phyloP scores from a whole-genome alignment of 2,329 filamentous ascomycete species.

The Xylaria arbuscula region DNA sequence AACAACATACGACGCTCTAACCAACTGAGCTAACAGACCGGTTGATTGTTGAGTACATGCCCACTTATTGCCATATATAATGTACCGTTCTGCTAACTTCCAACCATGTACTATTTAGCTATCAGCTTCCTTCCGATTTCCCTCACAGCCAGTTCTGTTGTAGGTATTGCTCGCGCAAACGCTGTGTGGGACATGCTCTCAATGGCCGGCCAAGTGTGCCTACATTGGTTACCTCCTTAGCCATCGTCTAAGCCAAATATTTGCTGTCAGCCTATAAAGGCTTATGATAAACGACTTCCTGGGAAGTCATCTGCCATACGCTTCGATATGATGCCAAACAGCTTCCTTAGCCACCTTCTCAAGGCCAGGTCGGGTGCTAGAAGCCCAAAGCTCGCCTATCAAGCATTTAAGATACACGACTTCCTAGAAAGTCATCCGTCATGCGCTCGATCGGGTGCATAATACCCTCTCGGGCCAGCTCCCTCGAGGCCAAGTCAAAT shows the following conservation, averaged over 20 bases:
- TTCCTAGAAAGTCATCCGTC: neutral
- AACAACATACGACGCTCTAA: neutral
- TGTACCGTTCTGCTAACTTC: neutral
- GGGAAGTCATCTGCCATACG: slow-evolving; percentile 16
- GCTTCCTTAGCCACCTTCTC: slow-evolving; percentile 13
- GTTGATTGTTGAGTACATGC: slow-evolving; percentile 2
- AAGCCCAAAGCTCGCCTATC: slow-evolving; percentile 14
- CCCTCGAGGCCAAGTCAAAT: slow-evolving; percentile 22
- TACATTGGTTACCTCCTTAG: neutral
- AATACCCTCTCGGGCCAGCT: slow-evolving; percentile 21
- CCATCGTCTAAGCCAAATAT: neutral
- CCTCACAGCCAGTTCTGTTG: neutral
- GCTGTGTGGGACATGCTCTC: neutral
- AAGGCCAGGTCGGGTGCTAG: slow-evolving; percentile 17
- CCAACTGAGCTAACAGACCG: slow-evolving; percentile 19
- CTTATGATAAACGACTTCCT: slow-evolving; percentile 20
- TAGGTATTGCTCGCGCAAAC: neutral
- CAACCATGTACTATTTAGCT: neutral
- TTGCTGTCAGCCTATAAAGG: slow-evolving; percentile 2
- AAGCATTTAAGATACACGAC: slow-evolving; percentile 9
- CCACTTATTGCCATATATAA: slow-evolving; percentile 7
- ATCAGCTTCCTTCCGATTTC: neutral
- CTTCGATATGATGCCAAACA: slow-evolving; percentile 16
- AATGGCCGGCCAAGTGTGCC: neutral
- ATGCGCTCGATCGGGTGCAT: slow-evolving; percentile 13